Base-by-base conservation (phyloP, 306 rosid species). In the Calophaca sinica region DNA sequence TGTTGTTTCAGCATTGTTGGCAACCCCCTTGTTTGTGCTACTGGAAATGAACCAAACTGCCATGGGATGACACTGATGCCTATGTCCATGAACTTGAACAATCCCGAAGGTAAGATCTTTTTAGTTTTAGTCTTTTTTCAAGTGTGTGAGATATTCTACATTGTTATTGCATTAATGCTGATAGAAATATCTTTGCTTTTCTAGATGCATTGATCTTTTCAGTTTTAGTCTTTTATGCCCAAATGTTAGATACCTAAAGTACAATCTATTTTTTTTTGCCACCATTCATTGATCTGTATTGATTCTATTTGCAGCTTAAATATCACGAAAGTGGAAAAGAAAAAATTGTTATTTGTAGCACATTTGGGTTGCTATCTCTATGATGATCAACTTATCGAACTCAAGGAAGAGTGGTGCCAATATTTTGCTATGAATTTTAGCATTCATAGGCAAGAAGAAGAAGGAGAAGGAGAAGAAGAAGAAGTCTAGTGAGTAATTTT, bases 281-380 rank as follows among this genome's bases (percentile, higher is more conserved):
- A 5, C 29, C 2, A 12, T 29, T 59, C 13, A 80, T 54, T 70
- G 68, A 76, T 51, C 65, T 35, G 68, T 26, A 49, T 41, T 7
- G 20, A 52, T 42, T 79, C 74, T 64, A 15, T 13, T 29, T 58
- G 86, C 98, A 92, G 98, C 86, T 92, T 66, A 92, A 92, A 73
- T 20, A 92, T 81, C 94, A 92, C 70, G 98, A 92, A 33, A 87
- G 88, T 55, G 98, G 98, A 35, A 92, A 90, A 84, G 98, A 90
- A 76, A 92, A 87, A 90, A 20, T 20, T 20, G 26, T 20, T 20
- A 20, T 20, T 20, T 20, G 26, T 20, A 20, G 26, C 26, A 20
- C 26, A 0, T 20, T 20, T 20, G 26, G 26, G 26, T 20, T 20
- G 26, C 26, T 0, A 20, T 20, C 26, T 20, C 26, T 20, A 20